Base-by-base conservation (phyloP, 345 rosid genomes). In the Pugionium cornutum region DNA sequence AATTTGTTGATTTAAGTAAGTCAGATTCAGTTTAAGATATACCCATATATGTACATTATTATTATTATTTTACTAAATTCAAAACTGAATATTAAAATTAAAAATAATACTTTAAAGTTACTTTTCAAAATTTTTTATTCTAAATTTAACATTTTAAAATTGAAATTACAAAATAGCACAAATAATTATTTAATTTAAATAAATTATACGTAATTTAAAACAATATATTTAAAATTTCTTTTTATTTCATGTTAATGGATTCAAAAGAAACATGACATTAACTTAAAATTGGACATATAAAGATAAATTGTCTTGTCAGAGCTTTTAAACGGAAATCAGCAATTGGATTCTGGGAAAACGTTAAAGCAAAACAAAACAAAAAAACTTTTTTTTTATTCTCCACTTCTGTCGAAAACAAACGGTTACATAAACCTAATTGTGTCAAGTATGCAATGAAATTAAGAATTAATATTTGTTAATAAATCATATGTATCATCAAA, bases 381-480 rank as follows among this genome's bases (percentile, higher is more conserved):
- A 63, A n/a, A 45, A 7, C 2, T 9, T 9, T 66, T 8, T 8
- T 6, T 27, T 64, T 54, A 9, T n/a, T 9, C 53, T 43, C 44
- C 44, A 67, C 45, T 53, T 45, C 25, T 26, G 56, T 56, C 39
- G 48, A 68, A 52, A 51, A 33, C 60, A 61, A 68, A 25, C 33
- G 5, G 35, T 26, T 51, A 60, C 11, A 69, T 69, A 53, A 26
- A 69, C 40, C 60, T 41, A 60, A 69, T 11, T 42, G 8, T 43
- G 36, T 52, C 28, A 61, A 49, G 4, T 41, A 32, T 50, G 60
- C 51, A 45, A 60, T 42, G 25, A 51, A 50, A 4, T 18, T 18
- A 18, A 18, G 18, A 18, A 18, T 18, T 18, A 18, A 18, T 18
- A 18, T 18, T 18, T 18, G 18, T 18, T 18, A 18, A 18, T 18